Evolutionary conservation across 2,329 filamentous ascomycete genomes (phyloP), one percentile per base, ranked within the genome.

Genomic region (Colletotrichum viniferum): DNA sequence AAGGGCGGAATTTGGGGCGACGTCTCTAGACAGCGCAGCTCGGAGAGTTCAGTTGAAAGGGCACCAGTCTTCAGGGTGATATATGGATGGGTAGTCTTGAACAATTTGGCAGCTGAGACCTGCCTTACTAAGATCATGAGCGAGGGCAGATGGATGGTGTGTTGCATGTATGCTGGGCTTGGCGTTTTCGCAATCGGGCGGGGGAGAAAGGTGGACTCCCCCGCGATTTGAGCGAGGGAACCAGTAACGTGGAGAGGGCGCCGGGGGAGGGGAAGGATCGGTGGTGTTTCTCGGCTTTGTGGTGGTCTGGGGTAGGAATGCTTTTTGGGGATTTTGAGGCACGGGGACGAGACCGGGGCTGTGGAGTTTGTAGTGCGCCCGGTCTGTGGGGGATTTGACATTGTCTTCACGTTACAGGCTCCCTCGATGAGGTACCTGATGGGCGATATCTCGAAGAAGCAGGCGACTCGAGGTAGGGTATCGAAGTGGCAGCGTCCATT

Each of bases 121-220:
- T 52, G n/a, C n/a, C 6, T 52, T 21, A 52, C n/a, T 52, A 21
- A 52, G 12, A 52, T 52, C n/a, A 52, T 21, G 61, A 28, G 24
- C 9, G 28, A 55, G 32, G 30, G 43, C 43, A 24, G 32, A 63
- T 21, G 30, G 16, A 43, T 14, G 61, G 61, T 26, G 18, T 64
- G 12, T n/a, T 30, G 58, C 24, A 43, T 2, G 36, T 71, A 9
- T 60, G 12, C 48, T 56, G 13, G 21, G 30, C 56, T 73, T 62
- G 30, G 65, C 61, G 48, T 13, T 26, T 43, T 61, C 18, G 65
- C 58, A 73, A 70, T 61, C 71, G 18, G 58, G 71, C 64, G 66
- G 71, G 65, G 58, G 30, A 48, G 38, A 48, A 48, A 56, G 43
- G 28, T 38, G 30, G 66, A n/a, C 26, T 24, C 28, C 62, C 62